phyloP scores from a whole-genome alignment of 352 stramenopile genomes.

The Chloridella minuta region DNA sequence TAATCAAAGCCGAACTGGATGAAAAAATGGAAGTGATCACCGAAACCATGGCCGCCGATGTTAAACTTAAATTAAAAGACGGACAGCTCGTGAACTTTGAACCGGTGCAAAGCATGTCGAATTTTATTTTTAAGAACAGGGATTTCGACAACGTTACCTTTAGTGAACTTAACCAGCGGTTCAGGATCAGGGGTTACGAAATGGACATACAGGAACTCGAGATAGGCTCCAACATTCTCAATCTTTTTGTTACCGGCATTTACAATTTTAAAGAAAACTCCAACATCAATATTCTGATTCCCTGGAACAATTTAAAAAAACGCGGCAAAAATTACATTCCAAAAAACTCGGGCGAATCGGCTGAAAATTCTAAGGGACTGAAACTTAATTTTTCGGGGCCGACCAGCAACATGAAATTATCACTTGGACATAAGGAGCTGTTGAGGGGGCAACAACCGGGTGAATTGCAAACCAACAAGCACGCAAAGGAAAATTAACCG shows the following conservation, averaged over 20 bases:
- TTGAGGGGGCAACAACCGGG: too few species aligned
- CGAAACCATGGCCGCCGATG: background rate
- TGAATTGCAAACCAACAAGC: too few species aligned
- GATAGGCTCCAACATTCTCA: background rate
- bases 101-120: background rate
- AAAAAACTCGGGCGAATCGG: background rate
- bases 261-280: conserved; percentile 7
- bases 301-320: background rate
- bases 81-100: background rate
- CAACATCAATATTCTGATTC: background rate
- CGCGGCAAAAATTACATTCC: background rate
- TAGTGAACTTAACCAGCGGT: background rate
- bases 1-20: background rate
- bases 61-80: background rate
- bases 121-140: background rate
- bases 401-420: background rate
- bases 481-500: too few species aligned
- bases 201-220: background rate
- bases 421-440: background rate
- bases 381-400: background rate
- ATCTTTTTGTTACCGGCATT: background rate
- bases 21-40: background rate
- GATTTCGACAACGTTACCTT: background rate
- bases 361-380: background rate
- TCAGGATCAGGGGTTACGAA: background rate